Conservation (phyloP, 495 filamentous ascomycete species). For the Tetracladium setigerum region DNA sequence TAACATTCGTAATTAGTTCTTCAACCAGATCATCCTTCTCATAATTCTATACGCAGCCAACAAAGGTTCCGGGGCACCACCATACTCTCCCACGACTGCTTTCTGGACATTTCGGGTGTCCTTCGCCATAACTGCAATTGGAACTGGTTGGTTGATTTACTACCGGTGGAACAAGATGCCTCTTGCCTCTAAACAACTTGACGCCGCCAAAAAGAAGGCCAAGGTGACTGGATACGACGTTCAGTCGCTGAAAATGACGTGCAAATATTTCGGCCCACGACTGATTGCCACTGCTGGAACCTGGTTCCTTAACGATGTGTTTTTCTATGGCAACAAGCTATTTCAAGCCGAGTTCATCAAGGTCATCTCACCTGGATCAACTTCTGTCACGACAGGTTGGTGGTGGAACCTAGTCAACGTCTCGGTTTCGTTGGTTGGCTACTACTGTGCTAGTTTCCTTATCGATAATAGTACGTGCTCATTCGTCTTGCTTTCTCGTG, state of each 20-base stretch:
- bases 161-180: slow-evolving; percentile 89
- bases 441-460: slow-evolving; percentile 50
- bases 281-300: slow-evolving; percentile 74
- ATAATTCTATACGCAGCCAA: slow-evolving; percentile 75
- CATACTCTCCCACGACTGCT: slow-evolving; percentile 60
- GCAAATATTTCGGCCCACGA: slow-evolving; percentile 73
- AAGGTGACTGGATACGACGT: slow-evolving; percentile 83
- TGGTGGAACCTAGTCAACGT: slow-evolving; percentile 86
- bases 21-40: slow-evolving; percentile 83
- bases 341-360: slow-evolving; percentile 84
- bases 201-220: slow-evolving; percentile 71
- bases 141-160: slow-evolving; percentile 88
- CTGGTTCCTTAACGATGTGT: slow-evolving; percentile 91
- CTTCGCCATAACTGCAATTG: slow-evolving; percentile 77
- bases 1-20: slow-evolving; percentile 31
- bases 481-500: neutral
- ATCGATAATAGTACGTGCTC: slow-evolving; percentile 13
- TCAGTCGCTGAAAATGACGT: slow-evolving; percentile 65
- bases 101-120: slow-evolving; percentile 84
- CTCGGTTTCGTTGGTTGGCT: slow-evolving; percentile 71
- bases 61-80: slow-evolving; percentile 55
- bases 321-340: slow-evolving; percentile 98
- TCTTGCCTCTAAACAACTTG: slow-evolving; percentile 58
- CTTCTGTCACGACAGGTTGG: slow-evolving; percentile 74
- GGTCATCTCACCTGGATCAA: slow-evolving; percentile 53